Evolutionary conservation across 2,329 filamentous ascomycete genomes (phyloP).

Genomic region (Daldinia sp.): DNA sequence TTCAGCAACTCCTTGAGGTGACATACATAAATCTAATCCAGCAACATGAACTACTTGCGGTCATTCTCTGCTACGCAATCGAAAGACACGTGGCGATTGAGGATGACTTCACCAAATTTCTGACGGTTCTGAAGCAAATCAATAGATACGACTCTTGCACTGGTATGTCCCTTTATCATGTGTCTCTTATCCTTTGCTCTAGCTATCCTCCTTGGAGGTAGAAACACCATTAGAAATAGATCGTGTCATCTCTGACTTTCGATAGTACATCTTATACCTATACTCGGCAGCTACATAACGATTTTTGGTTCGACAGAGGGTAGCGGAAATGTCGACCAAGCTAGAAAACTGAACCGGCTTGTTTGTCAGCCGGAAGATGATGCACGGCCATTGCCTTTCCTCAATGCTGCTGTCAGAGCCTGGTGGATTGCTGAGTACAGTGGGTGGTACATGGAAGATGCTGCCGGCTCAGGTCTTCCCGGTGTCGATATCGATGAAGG

Average conservation of each 20-base stretch:
- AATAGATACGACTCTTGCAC: slow-evolving; percentile 76
- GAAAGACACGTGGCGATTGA: slow-evolving; percentile 78
- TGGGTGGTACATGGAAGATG: slow-evolving; percentile 84
- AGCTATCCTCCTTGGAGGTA: neutral
- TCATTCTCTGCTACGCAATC: slow-evolving; percentile 83
- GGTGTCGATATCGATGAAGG: slow-evolving; percentile 73
- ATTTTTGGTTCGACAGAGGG: slow-evolving; percentile 83
- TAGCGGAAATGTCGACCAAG: slow-evolving; percentile 73
- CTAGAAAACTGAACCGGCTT: slow-evolving; percentile 75
- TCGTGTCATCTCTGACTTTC: slow-evolving; percentile 35
- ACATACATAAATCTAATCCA: slow-evolving; percentile 83
- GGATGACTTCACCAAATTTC: slow-evolving; percentile 79
- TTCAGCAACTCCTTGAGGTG: slow-evolving; percentile 82
- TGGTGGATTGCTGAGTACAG: slow-evolving; percentile 97
- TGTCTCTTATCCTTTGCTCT: neutral
- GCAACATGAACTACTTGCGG: slow-evolving; percentile 88
- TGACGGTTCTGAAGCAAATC: slow-evolving; percentile 74
- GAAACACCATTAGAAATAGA: neutral
- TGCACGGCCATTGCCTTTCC: slow-evolving; percentile 77
- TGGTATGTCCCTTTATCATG: slow-evolving; percentile 29
- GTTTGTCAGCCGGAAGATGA: slow-evolving; percentile 76
- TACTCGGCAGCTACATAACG: slow-evolving; percentile 80
- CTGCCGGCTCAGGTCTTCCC: slow-evolving; percentile 68
- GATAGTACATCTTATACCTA: slow-evolving; percentile 84
- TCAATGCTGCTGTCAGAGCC: slow-evolving; percentile 81